Base-by-base conservation (phyloP, 139 green algal species). In the Haematococcus lacustris region DNA sequence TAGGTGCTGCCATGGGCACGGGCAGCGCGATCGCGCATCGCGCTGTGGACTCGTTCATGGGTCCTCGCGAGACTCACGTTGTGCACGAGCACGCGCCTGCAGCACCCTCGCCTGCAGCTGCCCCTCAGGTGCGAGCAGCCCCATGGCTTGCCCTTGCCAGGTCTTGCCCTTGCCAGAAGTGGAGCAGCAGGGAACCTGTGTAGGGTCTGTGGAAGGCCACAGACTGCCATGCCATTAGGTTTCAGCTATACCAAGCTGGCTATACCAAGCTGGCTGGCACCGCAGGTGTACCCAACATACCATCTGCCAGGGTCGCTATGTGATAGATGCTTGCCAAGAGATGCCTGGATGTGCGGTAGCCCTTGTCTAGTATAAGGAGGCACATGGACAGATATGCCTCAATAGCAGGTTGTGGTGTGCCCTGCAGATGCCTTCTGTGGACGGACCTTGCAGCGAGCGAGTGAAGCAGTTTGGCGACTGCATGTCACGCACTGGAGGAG, bases 381-480 rank as follows among this genome's bases (percentile, higher is more conserved):
- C 43, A 53, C 43, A 9, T 17, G 43, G 9, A 17, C 9, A 28
- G 43, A 53, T 53, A 57, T 57, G 47, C 13, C 47, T 57, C 47
- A 13, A 28, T 13, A 13, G 13, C 47, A 57, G 47, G 47, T 57
- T n/a, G n/a, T n/a, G n/a, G 47, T 21, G 47, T 57, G 47, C 13
- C 13, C 21, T 57, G 47, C 21, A 21, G 21, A 57, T 57, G 21
- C 47, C 13, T 57, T 13, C 4, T 4, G 70, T 71, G 4, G 76
- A 91, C 7, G 84, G 82, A 26, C 82, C 83, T 4, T 96, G 90
- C 78, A 62, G 47, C 2, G 71, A 79, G 1, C 77, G 87, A 66
- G 85, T 90, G 73, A 94, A 93, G 88, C 76, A 79, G 13, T 97
- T 97, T 70, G 80, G 86, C 1, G 91, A 97, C 47, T 97, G 92